These are phyloP conservation scores for Cutaneotrichosporon cyanovorans DNA, from an alignment of 1,284 basidiomycete genomes.

Conservation along the genomic window DNA sequence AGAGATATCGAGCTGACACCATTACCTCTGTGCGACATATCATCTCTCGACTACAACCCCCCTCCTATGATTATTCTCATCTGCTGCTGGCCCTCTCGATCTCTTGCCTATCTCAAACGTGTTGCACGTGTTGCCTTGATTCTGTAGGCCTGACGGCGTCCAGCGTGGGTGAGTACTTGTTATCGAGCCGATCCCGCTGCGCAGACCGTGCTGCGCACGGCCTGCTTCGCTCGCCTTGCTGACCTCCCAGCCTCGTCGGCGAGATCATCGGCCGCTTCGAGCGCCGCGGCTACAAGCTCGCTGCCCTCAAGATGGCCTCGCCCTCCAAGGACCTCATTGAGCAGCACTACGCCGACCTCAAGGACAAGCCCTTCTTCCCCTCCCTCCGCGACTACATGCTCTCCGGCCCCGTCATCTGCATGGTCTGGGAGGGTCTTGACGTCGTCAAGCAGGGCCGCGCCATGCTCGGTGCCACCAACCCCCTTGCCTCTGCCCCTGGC, in stretches of 20 bases:
- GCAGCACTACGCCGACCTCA: slow-evolving; percentile 88
- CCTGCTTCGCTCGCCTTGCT: background rate
- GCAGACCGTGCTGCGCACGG: too few species aligned
- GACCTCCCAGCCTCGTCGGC: slow-evolving; percentile 60
- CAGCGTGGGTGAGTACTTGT: slow-evolving; percentile 56
- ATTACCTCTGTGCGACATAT: too few species aligned
- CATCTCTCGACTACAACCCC: too few species aligned
- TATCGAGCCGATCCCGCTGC: slow-evolving; percentile 11
- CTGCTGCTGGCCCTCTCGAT: background rate
- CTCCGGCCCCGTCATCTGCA: slow-evolving; percentile 89
- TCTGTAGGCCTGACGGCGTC: slow-evolving; percentile 82
- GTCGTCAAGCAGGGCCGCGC: slow-evolving; percentile 90
- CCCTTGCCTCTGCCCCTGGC: slow-evolving; percentile 80
- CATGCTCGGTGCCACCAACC: slow-evolving; percentile 97
- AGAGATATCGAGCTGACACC: background rate
- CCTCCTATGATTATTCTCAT: too few species aligned
- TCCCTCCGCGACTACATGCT: slow-evolving; percentile 87
- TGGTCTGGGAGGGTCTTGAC: slow-evolving; percentile 96
- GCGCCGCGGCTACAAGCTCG: slow-evolving; percentile 81
- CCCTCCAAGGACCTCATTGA: slow-evolving; percentile 74
- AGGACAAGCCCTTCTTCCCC: slow-evolving; percentile 85
- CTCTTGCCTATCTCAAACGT: background rate
- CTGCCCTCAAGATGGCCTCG: slow-evolving; percentile 77
- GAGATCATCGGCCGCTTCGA: slow-evolving; percentile 90
- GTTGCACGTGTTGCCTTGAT: too few species aligned